phyloP scores from a whole-genome alignment of 2,329 filamentous ascomycete species.

The Dactylellina cionopaga region DNA sequence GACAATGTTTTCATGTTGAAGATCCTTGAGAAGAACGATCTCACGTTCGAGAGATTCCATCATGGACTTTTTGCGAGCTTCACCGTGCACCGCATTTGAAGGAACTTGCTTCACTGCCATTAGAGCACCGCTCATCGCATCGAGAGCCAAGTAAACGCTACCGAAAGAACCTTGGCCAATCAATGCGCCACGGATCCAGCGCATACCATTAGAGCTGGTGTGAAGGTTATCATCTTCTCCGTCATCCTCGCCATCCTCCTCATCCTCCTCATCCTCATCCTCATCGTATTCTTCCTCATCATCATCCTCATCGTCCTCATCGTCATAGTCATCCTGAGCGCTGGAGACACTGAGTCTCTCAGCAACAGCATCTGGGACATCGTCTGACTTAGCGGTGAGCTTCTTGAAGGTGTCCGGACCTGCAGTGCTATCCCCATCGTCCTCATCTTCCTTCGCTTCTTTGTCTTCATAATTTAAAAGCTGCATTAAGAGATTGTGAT shows the following conservation, averaged over 20 bases:
- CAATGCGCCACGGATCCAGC: slow-evolving; percentile 98
- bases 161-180: slow-evolving; percentile 98
- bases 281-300: slow-evolving; percentile 84
- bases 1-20: slow-evolving; percentile 96
- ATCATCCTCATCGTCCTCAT: slow-evolving; percentile 40
- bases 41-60: slow-evolving; percentile 96
- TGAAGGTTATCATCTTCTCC: slow-evolving; percentile 55
- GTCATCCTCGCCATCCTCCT: slow-evolving; percentile 54
- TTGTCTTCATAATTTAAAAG: slow-evolving; percentile 44
- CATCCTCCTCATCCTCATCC: slow-evolving; percentile 38
- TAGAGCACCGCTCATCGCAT: slow-evolving; percentile 94
- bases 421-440: slow-evolving; percentile 39
- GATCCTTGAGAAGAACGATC: slow-evolving; percentile 89
- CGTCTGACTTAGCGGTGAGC: slow-evolving; percentile 44
- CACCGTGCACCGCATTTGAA: slow-evolving; percentile 78
- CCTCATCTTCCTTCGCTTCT: slow-evolving; percentile 34
- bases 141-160: slow-evolving; percentile 91
- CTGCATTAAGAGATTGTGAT: slow-evolving; percentile 48
- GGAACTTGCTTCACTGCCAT: slow-evolving; percentile 99
- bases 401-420: slow-evolving; percentile 47
- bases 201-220: slow-evolving; percentile 82
- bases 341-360: slow-evolving; percentile 37
- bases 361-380: slow-evolving; percentile 37
- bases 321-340: slow-evolving; percentile 28
- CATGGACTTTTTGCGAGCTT: slow-evolving; percentile 96